Evolutionary conservation across 179 eudicot genomes (phyloP).

Genomic region (Drosera spatulata): DNA sequence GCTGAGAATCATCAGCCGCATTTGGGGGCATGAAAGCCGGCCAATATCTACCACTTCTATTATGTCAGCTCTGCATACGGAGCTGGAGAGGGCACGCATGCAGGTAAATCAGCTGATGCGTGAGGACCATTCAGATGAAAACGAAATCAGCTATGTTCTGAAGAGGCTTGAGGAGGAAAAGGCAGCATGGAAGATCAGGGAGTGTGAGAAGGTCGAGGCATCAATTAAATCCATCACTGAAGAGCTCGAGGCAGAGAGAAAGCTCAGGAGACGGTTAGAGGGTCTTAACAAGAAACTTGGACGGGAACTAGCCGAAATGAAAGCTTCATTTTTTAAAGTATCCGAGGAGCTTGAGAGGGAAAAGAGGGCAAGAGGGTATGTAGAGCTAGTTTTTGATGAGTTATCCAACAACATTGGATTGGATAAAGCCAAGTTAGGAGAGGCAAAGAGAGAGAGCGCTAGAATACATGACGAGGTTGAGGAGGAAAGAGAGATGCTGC

Average conservation of each 20-base stretch:
- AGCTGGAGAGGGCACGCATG: conserved; percentile 90
- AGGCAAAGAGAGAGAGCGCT: conserved; percentile 35
- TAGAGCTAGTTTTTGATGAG: conserved; percentile 23
- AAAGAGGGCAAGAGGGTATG: conserved; percentile 54
- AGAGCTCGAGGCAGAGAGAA: conserved; percentile 78
- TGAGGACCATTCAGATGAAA: conserved; percentile 55
- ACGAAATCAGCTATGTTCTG: conserved; percentile 38
- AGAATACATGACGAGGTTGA: conserved; percentile 48
- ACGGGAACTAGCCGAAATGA: conserved; percentile 62
- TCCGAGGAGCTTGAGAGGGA: conserved; percentile 55
- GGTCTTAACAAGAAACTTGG: conserved; percentile 88
- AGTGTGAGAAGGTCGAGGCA: conserved; percentile 53
- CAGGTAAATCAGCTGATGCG: conserved; percentile 48
- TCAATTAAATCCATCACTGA: conserved; percentile 60
- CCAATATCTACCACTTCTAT: conserved; percentile 81
- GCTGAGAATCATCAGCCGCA: conserved; percentile 66
- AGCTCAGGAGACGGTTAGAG: conserved; percentile 63
- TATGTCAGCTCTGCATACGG: conserved; percentile 78
- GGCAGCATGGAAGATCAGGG: conserved; percentile 69
- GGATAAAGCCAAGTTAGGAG: conserved; percentile 6
- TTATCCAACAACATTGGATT: too few relatives aligned
- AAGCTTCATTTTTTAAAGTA: conserved; percentile 35
- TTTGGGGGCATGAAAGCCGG: conserved; percentile 57
- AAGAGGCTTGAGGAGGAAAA: conserved; percentile 57
- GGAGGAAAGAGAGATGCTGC: conserved; percentile 60